Evolutionary conservation across 2,329 filamentous ascomycete species (phyloP).

Genomic region (Pyricularia sp.): DNA sequence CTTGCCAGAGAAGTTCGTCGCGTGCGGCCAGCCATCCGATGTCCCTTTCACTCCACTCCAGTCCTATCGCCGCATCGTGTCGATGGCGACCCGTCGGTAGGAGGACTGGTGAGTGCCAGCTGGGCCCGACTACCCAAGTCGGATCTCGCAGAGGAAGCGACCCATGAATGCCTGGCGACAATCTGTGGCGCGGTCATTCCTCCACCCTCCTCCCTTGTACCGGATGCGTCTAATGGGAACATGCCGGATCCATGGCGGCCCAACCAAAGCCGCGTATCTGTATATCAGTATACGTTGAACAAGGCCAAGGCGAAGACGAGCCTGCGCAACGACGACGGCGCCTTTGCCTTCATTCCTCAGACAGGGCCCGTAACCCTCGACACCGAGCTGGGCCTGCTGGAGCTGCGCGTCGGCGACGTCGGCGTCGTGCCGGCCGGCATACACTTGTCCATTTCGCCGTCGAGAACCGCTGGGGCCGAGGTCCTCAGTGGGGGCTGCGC

Average conservation of each 20-base stretch:
- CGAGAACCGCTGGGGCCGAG: constrained; percentile 1
- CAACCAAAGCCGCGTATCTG: constrained; percentile 24
- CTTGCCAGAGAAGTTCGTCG: background rate
- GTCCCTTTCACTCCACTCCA: background rate
- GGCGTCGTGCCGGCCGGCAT: constrained; percentile 52
- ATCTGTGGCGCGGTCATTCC: constrained; percentile 29
- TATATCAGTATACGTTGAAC: constrained; percentile 34
- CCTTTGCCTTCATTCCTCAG: constrained; percentile 53
- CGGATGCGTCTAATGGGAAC: background rate
- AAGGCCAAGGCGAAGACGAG: constrained; percentile 31
- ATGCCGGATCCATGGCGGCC: background rate
- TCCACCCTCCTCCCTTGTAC: constrained; percentile 8
- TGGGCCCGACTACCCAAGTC: background rate
- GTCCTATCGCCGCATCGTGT: background rate
- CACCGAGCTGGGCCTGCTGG: constrained; percentile 46
- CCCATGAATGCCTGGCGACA: constrained; percentile 29
- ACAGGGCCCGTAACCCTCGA: constrained; percentile 53
- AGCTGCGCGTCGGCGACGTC: constrained; percentile 54
- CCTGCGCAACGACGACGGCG: constrained; percentile 48
- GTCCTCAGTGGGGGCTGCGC: constrained; percentile 1
- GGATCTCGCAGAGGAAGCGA: background rate
- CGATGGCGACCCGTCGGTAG: constrained; percentile 6
- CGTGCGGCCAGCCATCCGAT: background rate
- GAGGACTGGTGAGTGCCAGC: background rate
- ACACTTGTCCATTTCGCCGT: constrained; percentile 46